Evolutionary conservation across 148 eudicot genomes (phyloP).

Genomic region (Nyssa sinensis): DNA sequence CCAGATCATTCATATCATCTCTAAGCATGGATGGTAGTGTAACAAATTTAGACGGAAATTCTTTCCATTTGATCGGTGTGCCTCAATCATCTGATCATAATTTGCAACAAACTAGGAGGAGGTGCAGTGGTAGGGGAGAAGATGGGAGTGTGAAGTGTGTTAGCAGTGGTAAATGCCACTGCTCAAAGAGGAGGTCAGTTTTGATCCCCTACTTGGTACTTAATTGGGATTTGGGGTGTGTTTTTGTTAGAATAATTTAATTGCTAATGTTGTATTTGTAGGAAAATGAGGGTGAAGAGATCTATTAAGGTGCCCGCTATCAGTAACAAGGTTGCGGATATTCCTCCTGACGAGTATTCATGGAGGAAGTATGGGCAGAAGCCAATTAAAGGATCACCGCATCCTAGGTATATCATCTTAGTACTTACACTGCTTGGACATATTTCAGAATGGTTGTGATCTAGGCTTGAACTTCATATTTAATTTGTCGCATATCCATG

Average conservation of each 20-base stretch:
- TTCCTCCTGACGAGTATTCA: constrained; percentile 56
- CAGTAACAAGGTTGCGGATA: constrained; percentile 58
- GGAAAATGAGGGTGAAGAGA: constrained; percentile 56
- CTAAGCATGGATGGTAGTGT: constrained; percentile 51
- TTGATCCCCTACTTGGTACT: neutral
- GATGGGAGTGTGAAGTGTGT: constrained; percentile 45
- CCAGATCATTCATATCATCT: constrained; percentile 47
- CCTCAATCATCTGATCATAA: constrained; percentile 42
- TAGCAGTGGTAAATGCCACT: constrained; percentile 51
- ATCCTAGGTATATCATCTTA: constrained; percentile 62
- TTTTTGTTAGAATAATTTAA: neutral
- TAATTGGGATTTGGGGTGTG: neutral
- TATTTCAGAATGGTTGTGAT: neutral
- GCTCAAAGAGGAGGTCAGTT: constrained; percentile 50
- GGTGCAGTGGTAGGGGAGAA: constrained; percentile 42
- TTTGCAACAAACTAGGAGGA: constrained; percentile 29
- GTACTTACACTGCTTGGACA: neutral
- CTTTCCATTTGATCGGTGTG: constrained; percentile 46
- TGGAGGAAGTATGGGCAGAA: constrained; percentile 73
- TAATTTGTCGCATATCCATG: neutral
- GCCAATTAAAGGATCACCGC: constrained; percentile 65
- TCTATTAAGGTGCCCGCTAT: constrained; percentile 57
- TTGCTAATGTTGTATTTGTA: constrained; percentile 18
- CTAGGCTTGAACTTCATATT: neutral
- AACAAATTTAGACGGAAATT: constrained; percentile 23